Evolutionary conservation across 1,284 basidiomycete genomes (phyloP), one percentile per base, ranked within the genome.

Genomic region (Mycena citricolor): DNA sequence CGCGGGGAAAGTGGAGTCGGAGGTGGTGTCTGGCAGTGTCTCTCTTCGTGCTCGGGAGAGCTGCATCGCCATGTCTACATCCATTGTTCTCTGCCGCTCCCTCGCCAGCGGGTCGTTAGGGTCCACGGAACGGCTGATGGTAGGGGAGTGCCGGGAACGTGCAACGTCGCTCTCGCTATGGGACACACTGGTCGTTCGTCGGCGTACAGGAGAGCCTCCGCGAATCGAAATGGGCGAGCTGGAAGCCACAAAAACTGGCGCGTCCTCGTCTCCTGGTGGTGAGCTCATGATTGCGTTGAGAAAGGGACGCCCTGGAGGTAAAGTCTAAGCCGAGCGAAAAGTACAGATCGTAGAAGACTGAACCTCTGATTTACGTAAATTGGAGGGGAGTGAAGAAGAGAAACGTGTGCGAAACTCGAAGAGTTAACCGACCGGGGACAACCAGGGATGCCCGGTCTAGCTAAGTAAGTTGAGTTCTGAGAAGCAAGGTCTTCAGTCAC

Each of bases 31-130:
- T 24, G 68, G 60, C 19, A 57, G 57, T 2, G 85, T 86, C 41
- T 81, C 80, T 51, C 83, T 74, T 20, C 87, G 75, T 1, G 86
- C 86, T 25, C 80, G 73, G 22, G 86, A 87, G 33, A 91, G 77
- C 42, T 90, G 86, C 60, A 88, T 76, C 34, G 89, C 88, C 77
- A 90, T 87, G 57, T 90, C 87, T 0, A 83, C 88, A 54, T 90
- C 88, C 79, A 91, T 84, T 1, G 84, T 79, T n/a, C 86, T 75
- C 65, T 91, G 88, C 13, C 88, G 77, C 60, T 91, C 88, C 38
- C 78, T 71, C 17, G 75, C 78, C 43, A 85, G 77, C 0, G 83
- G 81, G 58, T 87, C 83, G 64, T 81, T 72, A 12, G 73, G 74
- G 59, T 87, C 83, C 51, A 76, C 75, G 8, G 81, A 73, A 29